These are phyloP conservation scores for Aspergillus sp. DNA, from an alignment of 2,329 filamentous ascomycete species.

Conservation along the genomic window DNA sequence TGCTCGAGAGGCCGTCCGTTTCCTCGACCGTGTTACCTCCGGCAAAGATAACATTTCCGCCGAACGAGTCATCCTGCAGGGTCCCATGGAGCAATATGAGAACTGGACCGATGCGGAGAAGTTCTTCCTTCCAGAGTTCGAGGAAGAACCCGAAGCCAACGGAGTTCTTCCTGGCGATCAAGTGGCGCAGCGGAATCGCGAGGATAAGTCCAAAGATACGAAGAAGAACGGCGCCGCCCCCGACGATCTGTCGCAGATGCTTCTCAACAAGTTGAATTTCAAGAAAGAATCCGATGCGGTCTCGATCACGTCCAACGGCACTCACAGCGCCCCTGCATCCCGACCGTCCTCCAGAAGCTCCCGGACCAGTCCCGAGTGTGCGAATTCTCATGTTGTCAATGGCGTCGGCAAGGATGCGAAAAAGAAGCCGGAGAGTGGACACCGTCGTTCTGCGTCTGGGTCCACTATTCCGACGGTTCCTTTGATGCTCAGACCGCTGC, in stretches of 20 bases:
- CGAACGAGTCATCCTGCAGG: conserved; percentile 50
- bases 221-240: conserved; percentile 27
- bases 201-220: conserved; percentile 23
- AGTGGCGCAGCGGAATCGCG: conserved; percentile 20
- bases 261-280: conserved; percentile 51
- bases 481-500: conserved; percentile 42
- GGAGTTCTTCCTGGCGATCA: conserved; percentile 21
- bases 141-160: conserved; percentile 39
- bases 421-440: conserved; percentile 25
- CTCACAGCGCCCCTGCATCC: conserved; percentile 46
- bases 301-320: conserved; percentile 45
- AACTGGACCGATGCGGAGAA: conserved; percentile 51
- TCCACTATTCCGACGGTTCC: conserved; percentile 44
- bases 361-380: conserved; percentile 48
- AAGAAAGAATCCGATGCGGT: conserved; percentile 43
- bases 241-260: conserved; percentile 50
- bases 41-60: conserved; percentile 48
- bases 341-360: conserved; percentile 49
- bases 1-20: conserved; percentile 54
- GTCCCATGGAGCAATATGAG: conserved; percentile 52
- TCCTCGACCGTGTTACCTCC: conserved; percentile 53
- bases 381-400: conserved; percentile 29
- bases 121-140: conserved; percentile 48
- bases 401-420: conserved; percentile 25
- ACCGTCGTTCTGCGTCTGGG: conserved; percentile 36